A percentile compares a stretch with the other conserved stretches of the same genome.
These are phyloP conservation scores for Neurospora sp. DNA, from an alignment of 2,329 filamentous ascomycete species.

Conservation along the genomic window DNA sequence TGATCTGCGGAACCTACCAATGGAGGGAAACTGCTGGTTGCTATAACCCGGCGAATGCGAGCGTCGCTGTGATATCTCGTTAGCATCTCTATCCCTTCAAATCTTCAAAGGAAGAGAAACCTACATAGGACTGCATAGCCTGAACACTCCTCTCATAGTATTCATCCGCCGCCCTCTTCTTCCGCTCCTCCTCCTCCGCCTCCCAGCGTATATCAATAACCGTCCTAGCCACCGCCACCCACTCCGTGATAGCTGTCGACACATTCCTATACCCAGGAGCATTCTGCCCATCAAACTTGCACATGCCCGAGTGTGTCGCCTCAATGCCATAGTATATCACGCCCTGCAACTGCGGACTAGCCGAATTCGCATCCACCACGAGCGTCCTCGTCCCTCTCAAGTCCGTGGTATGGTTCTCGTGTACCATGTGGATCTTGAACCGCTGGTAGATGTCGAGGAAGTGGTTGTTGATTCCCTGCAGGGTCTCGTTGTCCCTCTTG, in stretches of 20 bases:
- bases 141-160: conserved; percentile 29
- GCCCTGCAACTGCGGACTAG: conserved; percentile 58
- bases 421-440: conserved; percentile 67
- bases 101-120: conserved; percentile 5
- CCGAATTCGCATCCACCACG: conserved; percentile 62
- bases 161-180: conserved; percentile 32
- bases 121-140: conserved; percentile 29
- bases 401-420: conserved; percentile 64
- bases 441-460: conserved; percentile 63
- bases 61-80: background rate
- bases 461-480: conserved; percentile 64
- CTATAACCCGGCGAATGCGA: background rate
- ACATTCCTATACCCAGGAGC: conserved; percentile 55
- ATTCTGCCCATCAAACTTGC: conserved; percentile 56
- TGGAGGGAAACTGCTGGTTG: background rate
- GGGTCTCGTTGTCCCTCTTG: conserved; percentile 63
- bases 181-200: conserved; percentile 46
- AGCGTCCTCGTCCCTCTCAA: conserved; percentile 51
- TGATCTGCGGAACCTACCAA: conserved; percentile 13
- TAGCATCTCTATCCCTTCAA: background rate
- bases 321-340: conserved; percentile 68
- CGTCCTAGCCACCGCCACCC: conserved; percentile 43
- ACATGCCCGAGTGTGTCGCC: conserved; percentile 61
- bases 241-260: conserved; percentile 38
- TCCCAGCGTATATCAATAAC: conserved; percentile 49